Base-by-base conservation (phyloP, 108 stramenopile species). In the Fragilaria crotonensis region DNA sequence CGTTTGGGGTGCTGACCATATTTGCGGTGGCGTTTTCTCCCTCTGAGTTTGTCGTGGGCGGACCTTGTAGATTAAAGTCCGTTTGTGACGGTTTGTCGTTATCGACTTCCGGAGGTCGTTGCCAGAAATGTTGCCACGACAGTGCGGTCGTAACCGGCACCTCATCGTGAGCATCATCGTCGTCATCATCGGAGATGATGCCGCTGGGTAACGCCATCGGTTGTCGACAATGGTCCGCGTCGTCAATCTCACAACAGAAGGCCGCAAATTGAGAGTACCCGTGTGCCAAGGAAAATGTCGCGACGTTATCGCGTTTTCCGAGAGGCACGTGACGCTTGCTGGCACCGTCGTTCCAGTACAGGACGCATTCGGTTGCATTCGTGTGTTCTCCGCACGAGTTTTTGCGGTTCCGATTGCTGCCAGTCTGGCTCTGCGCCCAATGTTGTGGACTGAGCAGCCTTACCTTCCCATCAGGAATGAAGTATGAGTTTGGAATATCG, bases 401-500 rank as follows among this genome's bases (percentile, higher is more conserved):
- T 30, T 4, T 27, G 30, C n/a, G 5, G 7, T 2, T 18, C 33
- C 20, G 46, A 44, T 48, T 57, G 29, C 9, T 28, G 25, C 48
- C 20, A 47, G 52, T 22, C 52, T 26, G 4, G n/a, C 1, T 33
- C 27, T 64, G 48, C 21, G 63, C 62, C 69, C 69, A 70, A 64
- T 70, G 57, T 52, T 64, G 56, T 4, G 57, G 63, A 29, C 36
- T 30, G 17, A 70, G 23, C 25, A 70, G 63, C 14, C 50, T 11
- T 1, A 25, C 0, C 26, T 18, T 30, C 3, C 51, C 0, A 2
- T 45, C 17, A 22, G 69, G 69, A 5, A 75, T 36, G 45, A 65
- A 75, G 54, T 59, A 60, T 0, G 69, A 66, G 54, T 74, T 67
- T n/a, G 71, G 65, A 14, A 77, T 60, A 5, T 27, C 11, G 2